Base-by-base conservation (phyloP, 306 rosid genomes). In the Vigna unguiculata region DNA sequence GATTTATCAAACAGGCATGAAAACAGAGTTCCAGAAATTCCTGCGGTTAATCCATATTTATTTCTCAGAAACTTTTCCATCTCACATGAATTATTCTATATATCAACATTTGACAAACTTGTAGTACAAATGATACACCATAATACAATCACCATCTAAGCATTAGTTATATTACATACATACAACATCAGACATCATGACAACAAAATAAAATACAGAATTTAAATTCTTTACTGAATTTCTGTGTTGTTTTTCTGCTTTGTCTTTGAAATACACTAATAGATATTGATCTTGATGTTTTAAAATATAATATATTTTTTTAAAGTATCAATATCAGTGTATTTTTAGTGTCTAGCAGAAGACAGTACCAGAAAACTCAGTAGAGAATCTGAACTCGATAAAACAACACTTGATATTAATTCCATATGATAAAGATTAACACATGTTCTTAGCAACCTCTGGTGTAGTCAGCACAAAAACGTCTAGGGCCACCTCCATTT, bases 391-490 rank as follows among this genome's bases (percentile, higher is more conserved):
- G n/a, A n/a, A n/a, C n/a, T n/a, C n/a, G n/a, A 69, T n/a, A 58
- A 43, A 36, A 10, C 4, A n/a, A 54, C 81, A 51, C 22, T 25
- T 22, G 2, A 66, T 57, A 67, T 9, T 53, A 7, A 24, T 54
- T 40, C 36, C 63, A 64, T 22, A 41, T 6, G 2, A 63, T 1
- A 0, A 28, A 72, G 69, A 65, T 3, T 20, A 8, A 9, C 7
- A n/a, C 0, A 59, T 49, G 21, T 17, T 74, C 20, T 73, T 66
- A 78, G 48, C 88, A 85, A 63, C 0, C 11, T 0, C 85, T 57
- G 9, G 54, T 74, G 15, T 9, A 85, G 30, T 14, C 60, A 22
- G 28, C 76, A 25, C 88, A 85, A 2, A 2, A 4, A 28, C 57
- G 65, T 8, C 0, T 55, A 10, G 71, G 28, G 3, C 45, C 46